phyloP scores from a whole-genome alignment of 2,329 filamentous ascomycete species.

The Hypoxylon sp. region DNA sequence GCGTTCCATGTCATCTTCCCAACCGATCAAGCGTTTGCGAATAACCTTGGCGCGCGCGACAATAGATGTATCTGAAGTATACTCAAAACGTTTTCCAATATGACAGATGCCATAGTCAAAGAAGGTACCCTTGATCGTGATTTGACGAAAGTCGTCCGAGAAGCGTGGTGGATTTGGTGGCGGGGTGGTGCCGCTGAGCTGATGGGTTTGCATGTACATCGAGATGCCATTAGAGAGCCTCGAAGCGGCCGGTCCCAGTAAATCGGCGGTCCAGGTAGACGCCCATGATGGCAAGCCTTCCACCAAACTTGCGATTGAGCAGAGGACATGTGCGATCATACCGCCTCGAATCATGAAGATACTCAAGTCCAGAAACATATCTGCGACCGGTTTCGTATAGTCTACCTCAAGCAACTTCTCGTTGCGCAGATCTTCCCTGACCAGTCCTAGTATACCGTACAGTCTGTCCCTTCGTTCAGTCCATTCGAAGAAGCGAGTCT shows the following conservation, averaged over 20 bases:
- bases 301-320: conserved; percentile 14
- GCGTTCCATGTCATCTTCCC: conserved; percentile 32
- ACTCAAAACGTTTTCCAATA: conserved; percentile 14
- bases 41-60: neutral
- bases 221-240: conserved; percentile 22
- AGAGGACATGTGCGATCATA: conserved; percentile 25
- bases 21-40: conserved; percentile 11
- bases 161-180: conserved; percentile 10
- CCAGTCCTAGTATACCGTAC: conserved; percentile 24
- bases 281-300: conserved; percentile 31
- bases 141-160: conserved; percentile 16
- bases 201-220: conserved; percentile 21
- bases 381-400: conserved; percentile 26
- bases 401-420: conserved; percentile 30
- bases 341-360: conserved; percentile 24
- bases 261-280: conserved; percentile 16
- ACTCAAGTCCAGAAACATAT: conserved; percentile 25
- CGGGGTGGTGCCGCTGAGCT: neutral
- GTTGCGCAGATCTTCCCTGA: neutral
- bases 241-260: conserved; percentile 18
- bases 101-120: conserved; percentile 18
- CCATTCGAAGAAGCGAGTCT: conserved; percentile 28
- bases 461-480: conserved; percentile 26
- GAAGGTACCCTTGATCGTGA: conserved; percentile 22
- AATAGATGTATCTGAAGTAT: neutral